Conservation (phyloP, 2,329 filamentous ascomycete species). For the Phialocephala subalpina region DNA sequence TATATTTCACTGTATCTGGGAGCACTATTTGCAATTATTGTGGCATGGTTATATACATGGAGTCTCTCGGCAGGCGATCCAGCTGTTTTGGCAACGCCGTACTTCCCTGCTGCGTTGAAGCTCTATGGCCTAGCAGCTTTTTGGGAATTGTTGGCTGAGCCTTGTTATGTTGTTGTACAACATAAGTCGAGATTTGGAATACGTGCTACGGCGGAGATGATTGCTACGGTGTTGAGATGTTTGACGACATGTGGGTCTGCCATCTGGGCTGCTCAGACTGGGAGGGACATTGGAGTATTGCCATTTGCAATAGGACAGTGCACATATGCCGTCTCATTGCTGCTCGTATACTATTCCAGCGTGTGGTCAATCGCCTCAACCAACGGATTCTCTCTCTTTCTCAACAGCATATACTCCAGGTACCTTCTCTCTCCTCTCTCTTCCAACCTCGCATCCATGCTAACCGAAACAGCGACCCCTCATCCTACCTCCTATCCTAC, state of each 20-base stretch:
- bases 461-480: conserved; percentile 23
- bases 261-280: conserved; percentile 63
- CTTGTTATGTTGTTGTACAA: conserved; percentile 88
- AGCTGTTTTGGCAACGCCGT: conserved; percentile 63
- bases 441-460: not conserved
- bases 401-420: conserved; percentile 49
- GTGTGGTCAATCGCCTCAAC: conserved; percentile 62
- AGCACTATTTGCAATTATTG: conserved; percentile 64
- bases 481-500: conserved; percentile 39
- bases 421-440: conserved; percentile 15
- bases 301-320: conserved; percentile 91
- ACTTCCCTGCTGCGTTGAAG: conserved; percentile 62
- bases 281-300: conserved; percentile 73
- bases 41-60: conserved; percentile 74
- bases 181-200: conserved; percentile 81
- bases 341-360: conserved; percentile 73
- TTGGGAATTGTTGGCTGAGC: conserved; percentile 85
- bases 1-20: conserved; percentile 81
- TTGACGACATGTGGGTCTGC: conserved; percentile 76
- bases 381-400: conserved; percentile 75
- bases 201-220: conserved; percentile 83
- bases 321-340: conserved; percentile 73
- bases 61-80: conserved; percentile 56
- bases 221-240: conserved; percentile 81
- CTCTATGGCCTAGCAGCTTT: conserved; percentile 65